phyloP scores from a whole-genome alignment of 306 rosid genomes.

The Echinosophora koreensis region DNA sequence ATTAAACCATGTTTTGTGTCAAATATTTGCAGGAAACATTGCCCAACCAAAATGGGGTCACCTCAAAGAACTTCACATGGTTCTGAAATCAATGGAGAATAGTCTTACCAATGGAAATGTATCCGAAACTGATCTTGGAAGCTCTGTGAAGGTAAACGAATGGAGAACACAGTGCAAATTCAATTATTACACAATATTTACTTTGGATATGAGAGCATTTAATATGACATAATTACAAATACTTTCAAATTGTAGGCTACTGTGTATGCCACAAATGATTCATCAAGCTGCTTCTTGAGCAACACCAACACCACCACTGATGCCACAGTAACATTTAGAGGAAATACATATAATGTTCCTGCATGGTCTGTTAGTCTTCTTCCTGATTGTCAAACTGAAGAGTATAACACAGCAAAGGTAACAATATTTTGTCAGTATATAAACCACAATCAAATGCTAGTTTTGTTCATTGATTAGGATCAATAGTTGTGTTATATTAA shows the following conservation, averaged over 20 bases:
- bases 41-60: slow-evolving; percentile 71
- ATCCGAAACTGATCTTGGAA: slow-evolving; percentile 45
- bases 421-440: neutral
- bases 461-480: neutral
- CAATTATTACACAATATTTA: neutral
- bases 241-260: slow-evolving; percentile 45
- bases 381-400: slow-evolving; percentile 55
- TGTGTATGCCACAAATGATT: slow-evolving; percentile 45
- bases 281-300: slow-evolving; percentile 58
- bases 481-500: neutral
- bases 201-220: neutral
- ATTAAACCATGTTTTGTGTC: neutral
- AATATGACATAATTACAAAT: neutral
- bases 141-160: slow-evolving; percentile 51
- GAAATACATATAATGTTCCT: slow-evolving; percentile 49
- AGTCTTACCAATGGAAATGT: slow-evolving; percentile 50
- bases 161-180: neutral
- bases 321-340: slow-evolving; percentile 50
- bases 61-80: slow-evolving; percentile 58
- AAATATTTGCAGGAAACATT: slow-evolving; percentile 41
- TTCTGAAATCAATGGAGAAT: slow-evolving; percentile 59
- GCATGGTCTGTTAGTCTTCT: slow-evolving; percentile 73
- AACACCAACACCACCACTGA: slow-evolving; percentile 50
- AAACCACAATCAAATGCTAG: neutral
- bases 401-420: slow-evolving; percentile 60